A percentile compares a stretch with the other conserved stretches of the same genome.
These are phyloP conservation scores for Rehmannia glutinosa DNA, from an alignment of 257 asterid genomes.

Conservation along the genomic window DNA sequence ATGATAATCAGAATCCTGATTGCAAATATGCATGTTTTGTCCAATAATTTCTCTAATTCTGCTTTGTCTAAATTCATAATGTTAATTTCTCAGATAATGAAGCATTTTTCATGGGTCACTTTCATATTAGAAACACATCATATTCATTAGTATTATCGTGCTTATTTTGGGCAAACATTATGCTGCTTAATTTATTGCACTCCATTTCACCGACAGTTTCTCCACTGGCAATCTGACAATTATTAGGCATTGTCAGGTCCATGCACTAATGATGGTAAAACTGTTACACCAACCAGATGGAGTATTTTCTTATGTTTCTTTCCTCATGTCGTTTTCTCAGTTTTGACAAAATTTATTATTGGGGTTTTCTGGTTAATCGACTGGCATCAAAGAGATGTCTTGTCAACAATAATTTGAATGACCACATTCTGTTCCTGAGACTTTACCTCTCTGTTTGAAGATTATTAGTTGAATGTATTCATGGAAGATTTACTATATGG, in stretches of 20 bases:
- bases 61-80: neutral
- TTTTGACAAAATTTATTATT: neutral
- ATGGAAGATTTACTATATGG: neutral
- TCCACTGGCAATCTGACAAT: constrained; percentile 5
- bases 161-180: constrained; percentile 2
- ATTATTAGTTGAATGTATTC: neutral
- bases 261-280: constrained; percentile 11
- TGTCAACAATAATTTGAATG: neutral
- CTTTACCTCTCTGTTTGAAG: neutral
- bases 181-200: constrained; percentile 8
- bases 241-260: constrained; percentile 14
- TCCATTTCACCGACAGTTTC: constrained; percentile 15
- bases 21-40: neutral
- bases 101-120: constrained; percentile 4
- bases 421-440: neutral
- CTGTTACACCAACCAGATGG: constrained; percentile 25
- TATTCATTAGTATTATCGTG: too few species aligned
- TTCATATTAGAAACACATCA: neutral
- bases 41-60: neutral
- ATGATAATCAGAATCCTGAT: neutral
- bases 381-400: neutral
- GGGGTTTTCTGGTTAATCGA: neutral
- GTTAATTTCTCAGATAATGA: neutral
- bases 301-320: constrained; percentile 5
- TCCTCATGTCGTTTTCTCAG: neutral